Percentiles rank a stretch among this genome's conserved stretches.
phyloP scores from a whole-genome alignment of 139 green algal genomes.

The Pycnococcus provasolii region DNA sequence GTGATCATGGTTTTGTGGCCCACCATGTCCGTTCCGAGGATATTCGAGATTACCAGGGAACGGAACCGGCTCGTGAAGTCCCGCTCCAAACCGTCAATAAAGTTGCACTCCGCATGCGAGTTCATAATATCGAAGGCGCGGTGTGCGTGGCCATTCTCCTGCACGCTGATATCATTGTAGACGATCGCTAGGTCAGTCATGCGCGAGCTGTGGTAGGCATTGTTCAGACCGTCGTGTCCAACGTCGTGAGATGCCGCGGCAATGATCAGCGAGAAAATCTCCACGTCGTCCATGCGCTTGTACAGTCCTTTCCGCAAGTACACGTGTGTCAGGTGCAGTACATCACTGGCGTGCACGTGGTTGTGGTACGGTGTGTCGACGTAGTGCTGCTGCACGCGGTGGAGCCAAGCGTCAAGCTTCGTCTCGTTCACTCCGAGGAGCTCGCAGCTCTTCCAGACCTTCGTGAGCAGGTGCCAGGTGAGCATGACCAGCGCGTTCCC shows the following conservation, averaged over 20 bases:
- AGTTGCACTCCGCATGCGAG: neutral
- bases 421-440: too few species aligned
- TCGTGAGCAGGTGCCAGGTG: too few species aligned
- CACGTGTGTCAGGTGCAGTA: constrained; percentile 5
- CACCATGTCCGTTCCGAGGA: constrained; percentile 19
- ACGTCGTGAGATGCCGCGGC: constrained; percentile 2
- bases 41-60: neutral
- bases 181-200: neutral
- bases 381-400: neutral
- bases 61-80: constrained; percentile 1
- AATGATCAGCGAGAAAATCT: constrained; percentile 3
- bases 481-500: too few species aligned
- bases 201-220: neutral
- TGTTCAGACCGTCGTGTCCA: constrained; percentile 8
- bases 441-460: too few species aligned
- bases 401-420: too few species aligned
- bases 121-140: neutral
- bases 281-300: neutral
- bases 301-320: neutral
- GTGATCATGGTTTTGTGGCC: constrained; percentile 11
- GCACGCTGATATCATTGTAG: constrained; percentile 12
- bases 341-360: constrained; percentile 5
- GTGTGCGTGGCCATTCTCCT: constrained; percentile 1
- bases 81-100: neutral
- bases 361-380: constrained; percentile 6